Conservation (phyloP, 768 basidiomycete species). For the Brasilioporus rufonigricans region DNA sequence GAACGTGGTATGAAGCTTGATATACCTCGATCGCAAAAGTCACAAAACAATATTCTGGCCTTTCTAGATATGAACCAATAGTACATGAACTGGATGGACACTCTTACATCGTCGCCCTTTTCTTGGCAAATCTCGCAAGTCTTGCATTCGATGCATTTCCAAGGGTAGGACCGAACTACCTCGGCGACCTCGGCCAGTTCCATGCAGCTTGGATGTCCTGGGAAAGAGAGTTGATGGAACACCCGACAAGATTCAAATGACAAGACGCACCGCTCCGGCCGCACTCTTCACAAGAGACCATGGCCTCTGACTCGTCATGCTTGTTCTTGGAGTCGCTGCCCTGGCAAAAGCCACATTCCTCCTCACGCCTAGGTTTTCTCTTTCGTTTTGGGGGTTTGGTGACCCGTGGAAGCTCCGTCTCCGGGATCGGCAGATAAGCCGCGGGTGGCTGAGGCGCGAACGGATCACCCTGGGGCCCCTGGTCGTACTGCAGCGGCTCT, state of each 20-base stretch:
- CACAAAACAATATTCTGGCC: conserved; percentile 86
- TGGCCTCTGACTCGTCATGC: conserved; percentile 52
- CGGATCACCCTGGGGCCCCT: conserved; percentile 80
- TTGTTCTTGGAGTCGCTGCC: conserved; percentile 63
- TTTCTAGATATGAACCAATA: conserved; percentile 34
- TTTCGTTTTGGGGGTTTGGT: conserved; percentile 48
- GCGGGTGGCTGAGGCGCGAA: conserved; percentile 65
- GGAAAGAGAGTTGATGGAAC: not conserved
- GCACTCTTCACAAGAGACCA: conserved; percentile 82
- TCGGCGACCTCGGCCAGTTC: conserved; percentile 56
- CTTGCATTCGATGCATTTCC: conserved; percentile 93
- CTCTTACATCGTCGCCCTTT: conserved; percentile 86
- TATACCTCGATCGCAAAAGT: conserved; percentile 87
- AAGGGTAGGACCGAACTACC: conserved; percentile 67
- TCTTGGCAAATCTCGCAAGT: conserved; percentile 81
- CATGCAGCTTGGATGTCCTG: conserved; percentile 89
- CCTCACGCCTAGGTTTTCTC: conserved; percentile 50
- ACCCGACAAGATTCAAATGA: not conserved
- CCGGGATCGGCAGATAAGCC: conserved; percentile 49
- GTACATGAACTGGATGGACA: conserved; percentile 9
- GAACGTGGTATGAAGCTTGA: conserved; percentile 7
- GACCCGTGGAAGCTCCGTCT: conserved; percentile 39
- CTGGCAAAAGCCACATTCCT: conserved; percentile 76
- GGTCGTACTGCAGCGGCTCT: conserved; percentile 53
- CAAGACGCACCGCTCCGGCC: conserved; percentile 69